Base-by-base conservation (phyloP, 2,329 filamentous ascomycete species). In the Ceratocystis huliohia region DNA sequence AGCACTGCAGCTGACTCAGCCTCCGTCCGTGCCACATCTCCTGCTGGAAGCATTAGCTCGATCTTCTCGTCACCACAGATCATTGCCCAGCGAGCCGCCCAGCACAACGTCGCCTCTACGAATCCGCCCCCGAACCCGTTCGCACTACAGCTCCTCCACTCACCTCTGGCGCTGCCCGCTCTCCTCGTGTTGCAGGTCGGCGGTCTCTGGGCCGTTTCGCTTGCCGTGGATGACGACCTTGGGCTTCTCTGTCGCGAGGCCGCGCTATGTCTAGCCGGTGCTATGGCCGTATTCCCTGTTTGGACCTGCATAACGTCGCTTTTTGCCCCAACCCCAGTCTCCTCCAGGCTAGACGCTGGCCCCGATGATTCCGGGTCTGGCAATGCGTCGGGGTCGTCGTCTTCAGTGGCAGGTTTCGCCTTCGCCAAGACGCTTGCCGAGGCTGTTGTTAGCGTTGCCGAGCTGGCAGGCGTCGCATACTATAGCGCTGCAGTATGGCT, bases 231-330 rank as follows among this genome's bases (percentile, higher is more conserved):
- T 8, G 66, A 65, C 44, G 66, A 68, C 3, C 56, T 65, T 5
- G 48, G 59, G 3, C 59, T 64, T 10, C 48, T 68, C 17, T 68
- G 66, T 33, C 66, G 65, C n/a, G 61, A 63, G 37, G 64, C 66
- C 5, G 64, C 66, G 4, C 50, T 68, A 3, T 65, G 63, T 41
- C 64, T 68, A 41, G 57, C 59, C 3, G 66, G 66, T 13, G 61
- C 63, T 4, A 64, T 68, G 66, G 64, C 66, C 2, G 63, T 68
- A 20, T 63, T 66, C 20, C 66, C 66, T 7, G 66, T 68, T 15
- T 68, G 66, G 66, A 63, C 64, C 1, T 68, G 59, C 7, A 63
- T 68, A 15, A 68, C 66, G 7, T 37, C 59, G 13, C 50, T 68
- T 5, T 45, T 61, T 33, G 37, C 53, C 1, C 48, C 41, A 15